These are phyloP conservation scores for Candida silvicultrix DNA, from an alignment of 805 yeast species.

Conservation along the genomic window DNA sequence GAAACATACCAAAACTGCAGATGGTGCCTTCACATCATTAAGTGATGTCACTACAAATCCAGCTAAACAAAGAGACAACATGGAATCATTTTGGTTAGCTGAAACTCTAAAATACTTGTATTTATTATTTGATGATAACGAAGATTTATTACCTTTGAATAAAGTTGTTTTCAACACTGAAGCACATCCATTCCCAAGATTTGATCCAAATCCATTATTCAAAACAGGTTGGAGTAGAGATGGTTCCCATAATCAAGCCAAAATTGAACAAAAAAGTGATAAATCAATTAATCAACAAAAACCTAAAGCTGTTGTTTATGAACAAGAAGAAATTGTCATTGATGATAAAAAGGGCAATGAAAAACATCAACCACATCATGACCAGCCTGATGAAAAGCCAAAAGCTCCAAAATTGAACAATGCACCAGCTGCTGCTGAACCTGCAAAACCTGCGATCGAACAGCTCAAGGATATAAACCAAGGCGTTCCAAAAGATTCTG, in stretches of 20 bases:
- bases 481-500: background rate
- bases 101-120: slow-evolving; percentile 87
- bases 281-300: no score
- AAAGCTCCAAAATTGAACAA: slow-evolving; percentile 1
- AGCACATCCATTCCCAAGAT: slow-evolving; percentile 87
- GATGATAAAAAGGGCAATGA: background rate
- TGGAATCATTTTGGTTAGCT: slow-evolving; percentile 92
- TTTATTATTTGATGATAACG: slow-evolving; percentile 67
- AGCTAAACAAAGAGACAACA: slow-evolving; percentile 56
- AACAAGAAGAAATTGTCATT: slow-evolving; percentile 23
- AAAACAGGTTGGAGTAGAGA: slow-evolving; percentile 56
- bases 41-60: slow-evolving; percentile 55
- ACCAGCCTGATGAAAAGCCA: background rate
- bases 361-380: background rate
- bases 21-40: slow-evolving; percentile 55
- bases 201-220: slow-evolving; percentile 44
- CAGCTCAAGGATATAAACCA: slow-evolving; percentile 11
- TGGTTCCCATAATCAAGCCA: background rate
- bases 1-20: slow-evolving; percentile 45
- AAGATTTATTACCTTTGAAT: slow-evolving; percentile 55
- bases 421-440: slow-evolving; percentile 18
- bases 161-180: slow-evolving; percentile 83
- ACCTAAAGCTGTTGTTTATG: slow-evolving; percentile 7
- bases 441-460: slow-evolving; percentile 20
- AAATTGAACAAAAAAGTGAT: no score